A percentile compares a stretch with the other conserved stretches of the same genome.
Conservation (phyloP, 2,329 filamentous ascomycete species). For the Aaosphaeria arxii region DNA sequence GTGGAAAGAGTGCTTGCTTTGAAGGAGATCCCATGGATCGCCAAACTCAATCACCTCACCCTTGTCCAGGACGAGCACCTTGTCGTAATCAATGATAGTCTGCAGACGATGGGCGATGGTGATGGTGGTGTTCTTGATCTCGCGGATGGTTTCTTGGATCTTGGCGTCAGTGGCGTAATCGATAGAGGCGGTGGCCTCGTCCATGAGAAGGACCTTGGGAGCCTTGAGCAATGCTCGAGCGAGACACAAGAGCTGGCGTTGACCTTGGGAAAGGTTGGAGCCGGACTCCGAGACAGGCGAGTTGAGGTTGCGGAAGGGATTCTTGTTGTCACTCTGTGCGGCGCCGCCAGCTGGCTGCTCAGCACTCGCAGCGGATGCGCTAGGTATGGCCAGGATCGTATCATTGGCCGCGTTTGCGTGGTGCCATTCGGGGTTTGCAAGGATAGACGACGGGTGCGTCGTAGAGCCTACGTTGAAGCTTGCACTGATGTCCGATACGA, state of each 20-base stretch:
- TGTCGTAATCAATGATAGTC: conserved; percentile 98
- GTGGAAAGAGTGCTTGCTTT: conserved; percentile 62
- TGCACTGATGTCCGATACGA: conserved; percentile 22
- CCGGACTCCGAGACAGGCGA: conserved; percentile 86
- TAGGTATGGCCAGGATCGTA: conserved; percentile 28
- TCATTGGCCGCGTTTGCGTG: conserved; percentile 26
- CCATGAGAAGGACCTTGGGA: conserved; percentile 95
- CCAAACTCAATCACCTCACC: conserved; percentile 84
- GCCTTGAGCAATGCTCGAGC: conserved; percentile 88
- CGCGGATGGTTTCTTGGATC: conserved; percentile 95
- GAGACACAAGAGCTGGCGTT: conserved; percentile 90
- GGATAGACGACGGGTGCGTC: conserved; percentile 29
- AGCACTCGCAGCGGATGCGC: conserved; percentile 26
- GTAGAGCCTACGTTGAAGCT: conserved; percentile 28
- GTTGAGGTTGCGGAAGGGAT: conserved; percentile 84
- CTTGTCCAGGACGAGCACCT: conserved; percentile 90
- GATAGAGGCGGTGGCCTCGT: conserved; percentile 96
- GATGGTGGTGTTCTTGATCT: conserved; percentile 86
- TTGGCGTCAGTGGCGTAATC: conserved; percentile 95
- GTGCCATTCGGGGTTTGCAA: conserved; percentile 25
- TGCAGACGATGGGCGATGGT: conserved; percentile 95
- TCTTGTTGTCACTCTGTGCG: conserved; percentile 73
- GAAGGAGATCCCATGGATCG: conserved; percentile 73
- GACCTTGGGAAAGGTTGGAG: conserved; percentile 91
- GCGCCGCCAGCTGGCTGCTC: conserved; percentile 21